A percentile compares a stretch with the other conserved stretches of the same genome.
phyloP scores from a whole-genome alignment of 495 filamentous ascomycete species.

The Daldinia concentrica region DNA sequence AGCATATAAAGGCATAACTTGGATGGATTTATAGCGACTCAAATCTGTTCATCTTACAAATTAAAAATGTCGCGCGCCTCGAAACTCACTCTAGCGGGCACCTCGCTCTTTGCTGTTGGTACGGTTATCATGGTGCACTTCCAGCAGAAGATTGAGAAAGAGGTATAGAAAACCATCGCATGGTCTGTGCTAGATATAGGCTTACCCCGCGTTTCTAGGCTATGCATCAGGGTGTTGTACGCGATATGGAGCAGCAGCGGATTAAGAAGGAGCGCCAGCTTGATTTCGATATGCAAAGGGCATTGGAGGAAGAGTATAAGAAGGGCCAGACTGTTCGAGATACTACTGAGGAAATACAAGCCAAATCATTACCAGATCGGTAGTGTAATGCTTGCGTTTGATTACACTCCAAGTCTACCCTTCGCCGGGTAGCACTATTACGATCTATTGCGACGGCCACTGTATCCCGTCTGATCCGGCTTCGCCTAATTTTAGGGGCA shows the following conservation, averaged over 20 bases:
- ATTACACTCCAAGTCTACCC: not conserved
- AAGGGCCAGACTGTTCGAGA: slow-evolving; percentile 74
- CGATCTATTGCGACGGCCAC: not conserved
- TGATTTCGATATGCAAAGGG: slow-evolving; percentile 92
- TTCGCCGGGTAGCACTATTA: not conserved
- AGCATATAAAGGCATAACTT: not conserved
- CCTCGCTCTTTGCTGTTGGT: slow-evolving; percentile 75
- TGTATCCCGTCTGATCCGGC: not conserved
- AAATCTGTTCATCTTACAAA: not conserved
- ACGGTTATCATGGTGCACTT: slow-evolving; percentile 90
- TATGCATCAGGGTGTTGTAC: slow-evolving; percentile 95
- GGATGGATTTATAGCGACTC: not conserved
- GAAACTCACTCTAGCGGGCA: slow-evolving; percentile 83
- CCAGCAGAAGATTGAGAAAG: slow-evolving; percentile 85
- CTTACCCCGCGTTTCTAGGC: slow-evolving; percentile 62
- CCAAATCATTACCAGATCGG: slow-evolving; percentile 38
- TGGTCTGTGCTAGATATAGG: not conserved
- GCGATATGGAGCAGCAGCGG: slow-evolving; percentile 93
- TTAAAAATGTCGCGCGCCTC: slow-evolving; percentile 83
- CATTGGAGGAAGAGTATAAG: slow-evolving; percentile 86
- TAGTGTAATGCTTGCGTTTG: slow-evolving; percentile 2
- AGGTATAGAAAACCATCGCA: slow-evolving; percentile 60
- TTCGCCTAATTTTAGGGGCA: not conserved
- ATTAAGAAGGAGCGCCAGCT: slow-evolving; percentile 86
- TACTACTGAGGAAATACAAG: slow-evolving; percentile 42